A percentile compares a stretch with the other conserved stretches of the same genome.
Evolutionary conservation across 2,329 filamentous ascomycete species (phyloP).

Genomic region (Fulvia fulva): DNA sequence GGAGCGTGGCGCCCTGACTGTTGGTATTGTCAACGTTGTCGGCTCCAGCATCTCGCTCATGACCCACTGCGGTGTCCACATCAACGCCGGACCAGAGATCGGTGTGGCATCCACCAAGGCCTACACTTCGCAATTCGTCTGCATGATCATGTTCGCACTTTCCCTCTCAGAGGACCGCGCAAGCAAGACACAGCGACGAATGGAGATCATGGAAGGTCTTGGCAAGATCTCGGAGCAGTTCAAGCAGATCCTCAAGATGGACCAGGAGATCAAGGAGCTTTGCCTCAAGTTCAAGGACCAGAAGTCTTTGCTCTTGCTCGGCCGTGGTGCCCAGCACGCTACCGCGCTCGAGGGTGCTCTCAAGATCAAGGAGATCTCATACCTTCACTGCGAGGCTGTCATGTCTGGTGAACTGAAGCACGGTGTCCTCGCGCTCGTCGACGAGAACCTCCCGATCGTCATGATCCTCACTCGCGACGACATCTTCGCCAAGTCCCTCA

Average conservation of each 20-base stretch:
- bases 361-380: constrained; percentile 99
- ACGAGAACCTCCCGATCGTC: constrained; percentile 98
- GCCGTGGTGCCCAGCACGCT: constrained; percentile 92
- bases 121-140: constrained; percentile 98
- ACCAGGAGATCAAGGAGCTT: constrained; percentile 89
- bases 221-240: constrained; percentile 85
- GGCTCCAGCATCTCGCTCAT: constrained; percentile 97
- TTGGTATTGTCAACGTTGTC: constrained; percentile 97
- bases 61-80: constrained; percentile 98
- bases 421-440: constrained; percentile 92
- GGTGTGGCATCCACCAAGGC: constrained; percentile 99
- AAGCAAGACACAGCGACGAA: constrained; percentile 84
- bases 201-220: constrained; percentile 95
- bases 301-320: constrained; percentile 89
- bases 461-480: constrained; percentile 98
- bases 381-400: constrained; percentile 98
- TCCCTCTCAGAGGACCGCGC: constrained; percentile 94
- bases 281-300: constrained; percentile 95
- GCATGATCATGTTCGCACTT: constrained; percentile 99
- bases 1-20: constrained; percentile 93
- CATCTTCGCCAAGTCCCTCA: constrained; percentile 97
- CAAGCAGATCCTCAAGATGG: constrained; percentile 83
- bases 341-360: constrained; percentile 94
- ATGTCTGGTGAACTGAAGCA: constrained; percentile 99
- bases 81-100: constrained; percentile 97